Percentiles rank a stretch among this genome's conserved stretches.
Conservation (phyloP, 169 alveolate species). For the Plasmodium adleri region DNA sequence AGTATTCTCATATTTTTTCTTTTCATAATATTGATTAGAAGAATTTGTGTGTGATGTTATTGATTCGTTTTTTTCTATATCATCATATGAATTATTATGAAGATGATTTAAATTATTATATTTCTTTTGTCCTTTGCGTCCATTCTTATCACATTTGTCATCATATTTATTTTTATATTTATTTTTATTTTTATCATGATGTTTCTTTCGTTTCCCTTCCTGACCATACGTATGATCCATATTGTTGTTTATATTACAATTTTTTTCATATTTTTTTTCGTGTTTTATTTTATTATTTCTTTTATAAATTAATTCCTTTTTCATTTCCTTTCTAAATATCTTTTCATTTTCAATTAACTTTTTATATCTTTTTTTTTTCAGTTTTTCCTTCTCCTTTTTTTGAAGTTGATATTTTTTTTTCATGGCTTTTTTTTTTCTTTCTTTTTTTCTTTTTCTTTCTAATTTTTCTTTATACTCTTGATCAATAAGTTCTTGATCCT, state of each 20-base stretch:
- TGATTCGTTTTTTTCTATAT: not conserved
- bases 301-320: not conserved
- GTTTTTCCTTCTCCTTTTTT: constrained; percentile 24
- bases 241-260: not conserved
- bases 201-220: not conserved
- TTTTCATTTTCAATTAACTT: constrained; percentile 19
- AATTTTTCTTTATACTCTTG: not conserved
- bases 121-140: no score
- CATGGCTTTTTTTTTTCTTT: constrained; percentile 13
- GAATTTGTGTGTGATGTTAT: not conserved
- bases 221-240: not conserved
- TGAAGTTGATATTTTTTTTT: constrained; percentile 11
- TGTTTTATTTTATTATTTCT: not conserved
- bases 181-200: not conserved
- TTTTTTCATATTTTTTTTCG: not conserved
- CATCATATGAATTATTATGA: no score
- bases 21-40: not conserved
- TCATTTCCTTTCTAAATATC: constrained; percentile 18
- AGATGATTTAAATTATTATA: no score
- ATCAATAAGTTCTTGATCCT: constrained; percentile 12
- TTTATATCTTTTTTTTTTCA: constrained; percentile 19
- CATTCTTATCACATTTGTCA: no score
- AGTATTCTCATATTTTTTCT: not conserved
- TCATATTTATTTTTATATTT: not conserved
- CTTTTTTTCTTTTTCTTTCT: constrained; percentile 14